phyloP scores from a whole-genome alignment of 2,329 filamentous ascomycete species.

The Pestalotiopsis sp. region DNA sequence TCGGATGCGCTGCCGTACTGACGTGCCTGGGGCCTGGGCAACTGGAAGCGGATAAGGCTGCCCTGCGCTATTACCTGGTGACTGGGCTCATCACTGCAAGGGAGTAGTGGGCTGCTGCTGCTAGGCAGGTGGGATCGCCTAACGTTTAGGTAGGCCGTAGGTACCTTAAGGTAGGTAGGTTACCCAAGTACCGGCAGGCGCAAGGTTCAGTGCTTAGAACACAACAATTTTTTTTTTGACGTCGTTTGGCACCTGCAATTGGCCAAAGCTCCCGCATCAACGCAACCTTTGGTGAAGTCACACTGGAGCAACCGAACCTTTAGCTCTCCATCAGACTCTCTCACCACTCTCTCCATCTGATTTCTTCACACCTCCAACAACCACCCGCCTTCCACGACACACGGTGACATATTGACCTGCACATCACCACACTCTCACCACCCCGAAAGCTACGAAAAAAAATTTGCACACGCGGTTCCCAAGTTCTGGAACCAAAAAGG shows the following conservation, averaged over 20 bases:
- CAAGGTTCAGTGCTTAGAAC: neutral
- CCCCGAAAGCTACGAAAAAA: neutral
- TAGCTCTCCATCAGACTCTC: neutral
- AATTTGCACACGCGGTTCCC: neutral
- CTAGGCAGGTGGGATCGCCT: neutral
- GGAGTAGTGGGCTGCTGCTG: neutral
- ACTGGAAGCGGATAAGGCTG: neutral
- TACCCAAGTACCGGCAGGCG: neutral
- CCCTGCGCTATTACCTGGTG: neutral
- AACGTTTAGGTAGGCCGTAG: neutral
- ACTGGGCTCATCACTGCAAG: neutral
- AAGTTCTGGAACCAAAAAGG: neutral
- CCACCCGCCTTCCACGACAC: neutral
- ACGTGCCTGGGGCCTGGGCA: neutral
- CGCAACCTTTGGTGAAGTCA: neutral
- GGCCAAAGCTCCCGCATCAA: conserved; percentile 4
- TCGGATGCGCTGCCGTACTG: neutral
- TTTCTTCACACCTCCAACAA: neutral
- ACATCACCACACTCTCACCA: neutral
- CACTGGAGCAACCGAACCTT: neutral
- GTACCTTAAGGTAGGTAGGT: too few relatives aligned
- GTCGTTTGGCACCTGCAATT: conserved; percentile 3
- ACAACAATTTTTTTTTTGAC: conserved; percentile 3
- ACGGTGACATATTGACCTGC: neutral
- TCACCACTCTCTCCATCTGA: neutral